These are phyloP conservation scores for Cryptosporidium canis DNA, from an alignment of 169 alveolate species.

Conservation along the genomic window DNA sequence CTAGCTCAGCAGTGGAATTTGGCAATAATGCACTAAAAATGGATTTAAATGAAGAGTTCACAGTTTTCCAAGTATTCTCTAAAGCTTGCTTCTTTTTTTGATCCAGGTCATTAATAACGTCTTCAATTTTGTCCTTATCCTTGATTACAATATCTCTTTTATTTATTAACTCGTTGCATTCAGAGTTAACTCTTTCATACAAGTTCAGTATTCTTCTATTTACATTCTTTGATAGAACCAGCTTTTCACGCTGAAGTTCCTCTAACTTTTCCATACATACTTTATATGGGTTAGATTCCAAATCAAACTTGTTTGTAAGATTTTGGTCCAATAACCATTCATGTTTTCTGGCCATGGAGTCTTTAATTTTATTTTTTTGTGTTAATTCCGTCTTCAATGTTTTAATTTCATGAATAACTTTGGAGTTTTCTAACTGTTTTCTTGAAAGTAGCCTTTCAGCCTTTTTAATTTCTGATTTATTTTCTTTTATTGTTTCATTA, in stretches of 20 bases:
- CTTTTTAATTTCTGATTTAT: slow-evolving; percentile 75
- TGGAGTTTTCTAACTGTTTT: slow-evolving; percentile 77
- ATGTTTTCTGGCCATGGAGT: slow-evolving; percentile 19
- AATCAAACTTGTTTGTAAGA: slow-evolving; percentile 74
- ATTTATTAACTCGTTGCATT: slow-evolving; percentile 85
- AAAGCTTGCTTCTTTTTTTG: slow-evolving; percentile 89
- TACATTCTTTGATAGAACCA: slow-evolving; percentile 85
- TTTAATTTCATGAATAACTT: slow-evolving; percentile 78
- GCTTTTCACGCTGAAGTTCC: slow-evolving; percentile 84
- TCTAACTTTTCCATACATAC: slow-evolving; percentile 80
- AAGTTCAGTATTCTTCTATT: slow-evolving; percentile 93
- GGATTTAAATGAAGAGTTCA: slow-evolving; percentile 89
- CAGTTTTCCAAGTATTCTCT: slow-evolving; percentile 87
- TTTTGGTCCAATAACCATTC: slow-evolving; percentile 38
- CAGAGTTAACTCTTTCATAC: slow-evolving; percentile 91
- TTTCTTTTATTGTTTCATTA: slow-evolving; percentile 77
- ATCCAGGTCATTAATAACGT: slow-evolving; percentile 93
- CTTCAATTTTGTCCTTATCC: slow-evolving; percentile 90
- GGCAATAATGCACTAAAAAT: slow-evolving; percentile 94
- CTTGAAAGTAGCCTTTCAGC: slow-evolving; percentile 76
- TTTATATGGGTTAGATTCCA: slow-evolving; percentile 79
- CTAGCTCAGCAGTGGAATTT: slow-evolving; percentile 92
- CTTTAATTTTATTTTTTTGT: slow-evolving; percentile 75
- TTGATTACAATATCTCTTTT: slow-evolving; percentile 88
- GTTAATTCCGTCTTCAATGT: slow-evolving; percentile 77